Base-by-base conservation (phyloP, 2,329 filamentous ascomycete genomes). In the Beauveria medogensis region DNA sequence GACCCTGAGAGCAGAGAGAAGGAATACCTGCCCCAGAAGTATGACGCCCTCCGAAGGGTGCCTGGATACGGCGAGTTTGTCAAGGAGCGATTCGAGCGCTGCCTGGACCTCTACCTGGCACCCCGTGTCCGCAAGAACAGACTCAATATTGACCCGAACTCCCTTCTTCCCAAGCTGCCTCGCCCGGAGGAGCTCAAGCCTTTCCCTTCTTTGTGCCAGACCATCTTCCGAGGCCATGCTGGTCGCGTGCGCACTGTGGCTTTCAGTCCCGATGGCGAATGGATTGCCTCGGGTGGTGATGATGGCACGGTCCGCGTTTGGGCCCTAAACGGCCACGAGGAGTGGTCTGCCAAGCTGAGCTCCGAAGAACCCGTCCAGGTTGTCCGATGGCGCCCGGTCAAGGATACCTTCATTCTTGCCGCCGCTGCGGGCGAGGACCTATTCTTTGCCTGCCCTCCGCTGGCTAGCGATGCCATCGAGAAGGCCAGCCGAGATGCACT, bases 61-160 rank as follows among this genome's bases (percentile, higher is more conserved):
- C 94, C 95, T 55, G 95, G 89, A 18, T 99, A 96, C 71, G 90
- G 89, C 55, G 83, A 82, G 59, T 91, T 97, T 66, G 86, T 99
- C 72, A 96, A 97, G 74, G 94, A 99, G 75, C 88, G 92, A 66
- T 99, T 99, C 68, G 92, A 99, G 74, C 83, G 95, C 65, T 97
- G 92, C 72, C 78, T 99, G 67, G 95, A 99, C 75, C 82, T 99
- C 20, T 99, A 99, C 73, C 82, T 99, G 63, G 94, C 95, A 18
- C 94, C 95, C 52, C 84, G 94, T 69, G 86, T 99, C 61, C 86
- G 93, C 63, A 89, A 95, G 73, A 97, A 92, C 78, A 90, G 92
- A 74, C 84, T 99, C 69, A 96, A 97, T 75, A 97, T 99, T 70
- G 94, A 99, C 69, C 94, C 94, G 3, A 89, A 90, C 73, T 96